Base-by-base conservation (phyloP, 2,329 filamentous ascomycete species). In the Verticillium alfalfae region DNA sequence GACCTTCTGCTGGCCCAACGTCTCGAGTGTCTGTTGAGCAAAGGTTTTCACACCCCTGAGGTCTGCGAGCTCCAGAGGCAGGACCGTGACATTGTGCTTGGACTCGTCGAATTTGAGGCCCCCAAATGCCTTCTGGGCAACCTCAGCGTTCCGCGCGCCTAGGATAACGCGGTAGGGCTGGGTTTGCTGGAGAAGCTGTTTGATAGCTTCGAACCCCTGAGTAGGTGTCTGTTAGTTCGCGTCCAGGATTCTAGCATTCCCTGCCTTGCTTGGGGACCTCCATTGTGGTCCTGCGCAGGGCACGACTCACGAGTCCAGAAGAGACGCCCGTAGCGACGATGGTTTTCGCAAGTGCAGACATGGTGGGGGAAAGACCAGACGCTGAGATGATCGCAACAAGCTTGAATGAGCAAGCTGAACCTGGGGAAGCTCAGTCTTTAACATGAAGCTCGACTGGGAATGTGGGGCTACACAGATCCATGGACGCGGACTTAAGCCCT, bases 191-290 rank as follows among this genome's bases (percentile, higher is more conserved):
- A 84, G 76, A 34, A 84, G 76, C 66, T 83, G 80, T 66, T 81
- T 82, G 60, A 83, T 72, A n/a, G 76, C 75, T 66, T 84, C 81
- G 60, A 84, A 79, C 13, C 82, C 81, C 81, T 84, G 58, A 13
- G 12, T 9, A 15, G n/a, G 37, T 13, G n/a, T 52, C 9, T 22
- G 18, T 8, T 52, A 10, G 8, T 12, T 2, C 9, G 45, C 22
- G 16, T 45, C 39, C 16, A 9, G 39, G 39, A 18, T 4, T 26
- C 45, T 52, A 18, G n/a, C 45, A 7, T 52, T 7, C 36, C 36
- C n/a, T 5, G 45, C 45, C 13, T 10, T 5, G 6, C 5, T 45
- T 45, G 45, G 18, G 10, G 12, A 1, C 36, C 45, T 4, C 13
- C 5, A 10, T 3, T 9, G 45, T 31, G 26, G 4, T 31, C 26